Evolutionary conservation across 495 filamentous ascomycete species (phyloP).

Genomic region (Barbatosphaeria neglecta): DNA sequence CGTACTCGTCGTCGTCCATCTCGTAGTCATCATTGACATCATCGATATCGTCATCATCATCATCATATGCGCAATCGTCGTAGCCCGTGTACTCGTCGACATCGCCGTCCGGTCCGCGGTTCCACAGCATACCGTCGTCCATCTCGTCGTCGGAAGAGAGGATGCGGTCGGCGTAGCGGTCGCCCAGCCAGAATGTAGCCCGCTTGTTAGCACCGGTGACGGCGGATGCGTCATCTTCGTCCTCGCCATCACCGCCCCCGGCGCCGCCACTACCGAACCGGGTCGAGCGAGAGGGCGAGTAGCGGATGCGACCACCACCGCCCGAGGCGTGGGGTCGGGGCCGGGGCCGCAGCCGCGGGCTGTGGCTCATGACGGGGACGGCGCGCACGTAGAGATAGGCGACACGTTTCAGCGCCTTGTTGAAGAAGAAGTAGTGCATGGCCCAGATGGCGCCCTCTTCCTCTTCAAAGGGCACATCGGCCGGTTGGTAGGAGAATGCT

Average conservation of each 20-base stretch:
- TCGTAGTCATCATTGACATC: slow-evolving; percentile 34
- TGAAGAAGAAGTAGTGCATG: slow-evolving; percentile 95
- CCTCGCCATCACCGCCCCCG: slow-evolving; percentile 1
- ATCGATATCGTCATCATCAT: slow-evolving; percentile 28
- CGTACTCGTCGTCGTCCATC: slow-evolving; percentile 41
- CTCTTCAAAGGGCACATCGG: slow-evolving; percentile 74
- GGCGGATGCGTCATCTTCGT: slow-evolving; percentile 5
- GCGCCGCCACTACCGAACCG: slow-evolving; percentile 9
- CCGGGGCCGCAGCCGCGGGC: slow-evolving; percentile 27
- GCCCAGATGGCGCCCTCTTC: slow-evolving; percentile 93
- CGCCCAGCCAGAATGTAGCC: slow-evolving; percentile 73
- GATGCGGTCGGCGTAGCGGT: slow-evolving; percentile 35
- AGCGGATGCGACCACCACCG: not conserved
- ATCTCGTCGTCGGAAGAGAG: slow-evolving; percentile 15
- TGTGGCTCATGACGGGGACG: slow-evolving; percentile 70
- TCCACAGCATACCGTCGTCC: slow-evolving; percentile 31
- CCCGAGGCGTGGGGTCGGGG: slow-evolving; percentile 8
- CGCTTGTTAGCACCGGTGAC: slow-evolving; percentile 54
- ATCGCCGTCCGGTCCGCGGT: slow-evolving; percentile 40
- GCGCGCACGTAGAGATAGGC: slow-evolving; percentile 86
- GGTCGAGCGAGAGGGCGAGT: slow-evolving; percentile 2
- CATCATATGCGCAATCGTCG: slow-evolving; percentile 38
- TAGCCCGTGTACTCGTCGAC: slow-evolving; percentile 28
- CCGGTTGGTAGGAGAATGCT: slow-evolving; percentile 74
- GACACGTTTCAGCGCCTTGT: slow-evolving; percentile 82